Evolutionary conservation across 2,329 filamentous ascomycete genomes (phyloP).

Genomic region (Phoma sp.): DNA sequence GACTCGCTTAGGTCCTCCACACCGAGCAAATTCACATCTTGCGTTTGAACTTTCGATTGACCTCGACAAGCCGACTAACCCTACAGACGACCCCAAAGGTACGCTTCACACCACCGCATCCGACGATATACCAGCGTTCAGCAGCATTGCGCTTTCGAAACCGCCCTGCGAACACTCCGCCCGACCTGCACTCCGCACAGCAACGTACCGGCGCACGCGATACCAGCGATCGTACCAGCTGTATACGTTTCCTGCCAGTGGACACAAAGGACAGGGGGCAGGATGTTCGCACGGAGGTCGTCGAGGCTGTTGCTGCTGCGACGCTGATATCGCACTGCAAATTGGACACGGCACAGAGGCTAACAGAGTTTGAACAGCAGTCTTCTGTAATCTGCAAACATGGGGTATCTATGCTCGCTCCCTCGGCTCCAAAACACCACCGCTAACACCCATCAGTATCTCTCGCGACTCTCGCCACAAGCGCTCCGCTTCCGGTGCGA

Average conservation of each 20-base stretch:
- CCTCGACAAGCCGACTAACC: slow-evolving; percentile 39
- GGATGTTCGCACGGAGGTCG: slow-evolving; percentile 4
- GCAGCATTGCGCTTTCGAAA: slow-evolving; percentile 28
- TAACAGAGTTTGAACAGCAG: slow-evolving; percentile 42
- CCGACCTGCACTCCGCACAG: slow-evolving; percentile 19
- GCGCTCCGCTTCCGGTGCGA: slow-evolving; percentile 98
- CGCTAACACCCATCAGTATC: slow-evolving; percentile 70
- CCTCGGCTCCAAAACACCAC: slow-evolving; percentile 7
- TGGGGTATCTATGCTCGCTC: slow-evolving; percentile 53
- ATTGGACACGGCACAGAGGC: slow-evolving; percentile 22
- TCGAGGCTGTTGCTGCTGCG: slow-evolving; percentile 19
- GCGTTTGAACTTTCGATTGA: slow-evolving; percentile 1
- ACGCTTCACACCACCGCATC: slow-evolving; percentile 24
- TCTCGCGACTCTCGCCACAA: slow-evolving; percentile 99
- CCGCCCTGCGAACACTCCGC: slow-evolving; percentile 13
- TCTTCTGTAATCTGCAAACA: slow-evolving; percentile 58
- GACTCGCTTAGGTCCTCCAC: slow-evolving; percentile 13
- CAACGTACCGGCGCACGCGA: slow-evolving; percentile 32
- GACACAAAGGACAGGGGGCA: slow-evolving; percentile 7
- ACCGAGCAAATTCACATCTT: slow-evolving; percentile 1
- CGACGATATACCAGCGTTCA: slow-evolving; percentile 14
- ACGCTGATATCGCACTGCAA: too few species aligned
- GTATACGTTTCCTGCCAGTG: slow-evolving; percentile 21
- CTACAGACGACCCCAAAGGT: slow-evolving; percentile 47
- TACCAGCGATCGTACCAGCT: slow-evolving; percentile 19